Evolutionary conservation across 2,329 filamentous ascomycete species (phyloP).

Genomic region (Pseudogymnoascus sp.): DNA sequence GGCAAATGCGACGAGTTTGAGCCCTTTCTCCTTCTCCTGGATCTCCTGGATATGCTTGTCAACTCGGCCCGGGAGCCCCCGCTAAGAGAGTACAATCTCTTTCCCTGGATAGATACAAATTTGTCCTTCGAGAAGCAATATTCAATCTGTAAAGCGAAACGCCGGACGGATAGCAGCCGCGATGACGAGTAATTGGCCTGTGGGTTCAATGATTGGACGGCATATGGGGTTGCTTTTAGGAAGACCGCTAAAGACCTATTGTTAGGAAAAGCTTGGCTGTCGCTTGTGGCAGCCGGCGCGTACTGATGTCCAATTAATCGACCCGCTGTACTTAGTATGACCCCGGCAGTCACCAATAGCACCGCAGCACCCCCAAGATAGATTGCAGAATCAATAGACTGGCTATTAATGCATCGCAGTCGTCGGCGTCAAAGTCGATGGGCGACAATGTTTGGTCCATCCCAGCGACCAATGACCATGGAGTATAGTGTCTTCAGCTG

Average conservation of each 20-base stretch:
- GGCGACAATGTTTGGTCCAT: not conserved
- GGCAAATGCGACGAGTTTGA: not conserved
- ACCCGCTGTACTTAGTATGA: not conserved
- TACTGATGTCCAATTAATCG: constrained; percentile 1
- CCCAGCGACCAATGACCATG: not conserved
- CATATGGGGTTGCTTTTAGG: not conserved
- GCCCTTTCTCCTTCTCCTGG: not conserved
- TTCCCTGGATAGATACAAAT: not conserved
- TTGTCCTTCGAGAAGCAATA: constrained; percentile 3
- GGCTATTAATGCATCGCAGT: constrained; percentile 4
- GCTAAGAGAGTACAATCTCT: not conserved
- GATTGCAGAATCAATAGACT: constrained; percentile 2
- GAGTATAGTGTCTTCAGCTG: not conserved
- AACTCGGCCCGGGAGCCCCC: not conserved
- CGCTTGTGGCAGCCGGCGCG: constrained; percentile 6
- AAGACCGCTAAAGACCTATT: not conserved
- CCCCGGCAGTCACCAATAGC: not conserved
- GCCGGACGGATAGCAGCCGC: not conserved
- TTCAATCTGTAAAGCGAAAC: constrained; percentile 6
- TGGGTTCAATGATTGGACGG: not conserved
- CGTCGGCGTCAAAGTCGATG: not conserved
- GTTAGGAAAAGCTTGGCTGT: constrained; percentile 1
- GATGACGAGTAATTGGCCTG: not conserved
- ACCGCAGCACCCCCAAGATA: not conserved
- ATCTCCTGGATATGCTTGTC: not conserved